Evolutionary conservation across 225 moss, liverwort and hornwort genomes (phyloP).

Genomic region (Physcomitrium patens): DNA sequence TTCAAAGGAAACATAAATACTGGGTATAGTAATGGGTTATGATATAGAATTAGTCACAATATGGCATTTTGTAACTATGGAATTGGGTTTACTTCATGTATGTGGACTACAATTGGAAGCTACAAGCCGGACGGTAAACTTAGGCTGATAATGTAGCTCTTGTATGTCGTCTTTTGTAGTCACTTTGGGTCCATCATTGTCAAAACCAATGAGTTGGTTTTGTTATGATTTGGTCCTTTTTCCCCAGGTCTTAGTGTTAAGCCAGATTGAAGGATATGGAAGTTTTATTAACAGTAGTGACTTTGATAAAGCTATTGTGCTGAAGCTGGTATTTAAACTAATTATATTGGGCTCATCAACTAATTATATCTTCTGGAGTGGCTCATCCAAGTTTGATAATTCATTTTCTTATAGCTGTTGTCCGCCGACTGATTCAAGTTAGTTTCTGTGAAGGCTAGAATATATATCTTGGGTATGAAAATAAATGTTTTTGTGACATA

Average conservation of each 20-base stretch:
- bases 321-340: neutral
- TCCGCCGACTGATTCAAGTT: no score
- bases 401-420: no score
- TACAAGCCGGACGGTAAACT: slow-evolving; percentile 10
- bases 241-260: slow-evolving; percentile 1
- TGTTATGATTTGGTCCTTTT: neutral
- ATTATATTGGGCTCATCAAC: neutral
- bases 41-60: neutral
- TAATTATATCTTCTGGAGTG: neutral
- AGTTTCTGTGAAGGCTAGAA: no score
- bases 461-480: no score
- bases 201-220: neutral
- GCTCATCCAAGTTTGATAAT: slow-evolving; percentile 11
- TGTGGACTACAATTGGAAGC: slow-evolving; percentile 13
- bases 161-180: slow-evolving; percentile 28
- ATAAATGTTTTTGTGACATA: no score
- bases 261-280: slow-evolving; percentile 10
- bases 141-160: slow-evolving; percentile 9
- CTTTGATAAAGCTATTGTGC: neutral
- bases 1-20: slow-evolving; percentile 12
- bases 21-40: neutral
- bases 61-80: slow-evolving; percentile 25
- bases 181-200: neutral
- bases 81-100: slow-evolving; percentile 23
- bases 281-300: neutral